Percentiles rank a stretch among this genome's conserved stretches.
These are phyloP conservation scores for Colletotrichum sp. DNA, from an alignment of 2,329 filamentous ascomycete species.

Conservation along the genomic window DNA sequence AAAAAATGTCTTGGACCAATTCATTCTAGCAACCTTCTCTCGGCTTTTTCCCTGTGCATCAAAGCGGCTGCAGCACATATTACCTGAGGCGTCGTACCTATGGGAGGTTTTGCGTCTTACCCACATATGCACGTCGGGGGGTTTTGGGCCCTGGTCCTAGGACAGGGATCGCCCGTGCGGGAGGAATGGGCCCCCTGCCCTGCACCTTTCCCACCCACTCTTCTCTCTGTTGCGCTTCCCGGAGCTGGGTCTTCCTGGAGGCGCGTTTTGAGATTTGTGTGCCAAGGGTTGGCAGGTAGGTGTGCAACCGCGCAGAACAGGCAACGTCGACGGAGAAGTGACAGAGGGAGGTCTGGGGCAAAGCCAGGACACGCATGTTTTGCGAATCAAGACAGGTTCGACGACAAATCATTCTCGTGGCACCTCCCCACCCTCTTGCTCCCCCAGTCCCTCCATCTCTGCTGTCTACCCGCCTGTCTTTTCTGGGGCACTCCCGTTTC, in stretches of 20 bases:
- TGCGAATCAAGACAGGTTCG: neutral
- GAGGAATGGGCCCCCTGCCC: neutral
- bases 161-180: conserved; percentile 14
- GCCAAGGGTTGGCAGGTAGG: neutral
- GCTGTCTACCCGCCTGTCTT: neutral
- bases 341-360: neutral
- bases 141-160: neutral
- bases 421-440: neutral
- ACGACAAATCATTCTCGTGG: neutral
- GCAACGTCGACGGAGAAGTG: neutral
- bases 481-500: neutral
- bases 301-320: neutral
- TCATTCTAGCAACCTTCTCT: neutral
- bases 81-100: neutral
- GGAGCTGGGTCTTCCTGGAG: neutral
- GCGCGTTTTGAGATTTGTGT: neutral
- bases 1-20: neutral
- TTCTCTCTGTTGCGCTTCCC: neutral
- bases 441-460: neutral
- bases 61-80: neutral
- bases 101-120: neutral
- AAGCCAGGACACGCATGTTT: conserved; percentile 12
- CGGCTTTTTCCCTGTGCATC: neutral
- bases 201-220: neutral
- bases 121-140: conserved; percentile 9